These are phyloP conservation scores for Zizania palustris DNA, from an alignment of 202 grass and related monocot genomes.

Conservation along the genomic window DNA sequence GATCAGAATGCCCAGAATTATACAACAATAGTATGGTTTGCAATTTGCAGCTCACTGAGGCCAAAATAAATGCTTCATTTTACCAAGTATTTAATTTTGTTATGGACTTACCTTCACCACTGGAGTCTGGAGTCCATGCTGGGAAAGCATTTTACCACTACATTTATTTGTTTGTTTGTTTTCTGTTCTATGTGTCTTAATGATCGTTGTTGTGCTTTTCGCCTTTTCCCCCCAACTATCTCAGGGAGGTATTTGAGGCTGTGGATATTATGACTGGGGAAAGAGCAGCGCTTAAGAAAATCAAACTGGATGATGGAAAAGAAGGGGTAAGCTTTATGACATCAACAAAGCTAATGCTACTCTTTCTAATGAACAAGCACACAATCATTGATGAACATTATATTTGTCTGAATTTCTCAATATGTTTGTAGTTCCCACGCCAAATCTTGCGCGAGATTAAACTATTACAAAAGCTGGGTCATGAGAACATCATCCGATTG, in stretches of 20 bases:
- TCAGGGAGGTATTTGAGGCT: slow-evolving; percentile 61
- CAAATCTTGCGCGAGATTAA: slow-evolving; percentile 73
- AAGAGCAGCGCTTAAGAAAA: slow-evolving; percentile 75
- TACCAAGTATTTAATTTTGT: not conserved
- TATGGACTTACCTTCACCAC: not conserved
- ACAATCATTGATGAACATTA: slow-evolving; percentile 29
- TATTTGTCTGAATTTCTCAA: not conserved
- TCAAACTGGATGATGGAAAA: slow-evolving; percentile 66
- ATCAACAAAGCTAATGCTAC: slow-evolving; percentile 22
- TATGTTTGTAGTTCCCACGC: slow-evolving; percentile 58
- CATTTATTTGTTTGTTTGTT: not conserved
- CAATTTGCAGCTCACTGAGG: not conserved
- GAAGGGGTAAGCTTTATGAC: slow-evolving; percentile 62
- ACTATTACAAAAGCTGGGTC: slow-evolving; percentile 67
- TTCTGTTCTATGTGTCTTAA: slow-evolving; percentile 26
- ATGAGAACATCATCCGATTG: slow-evolving; percentile 71
- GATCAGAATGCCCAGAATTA: too few relatives aligned
- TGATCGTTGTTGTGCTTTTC: slow-evolving; percentile 15
- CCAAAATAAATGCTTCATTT: not conserved
- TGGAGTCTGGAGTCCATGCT: not conserved
- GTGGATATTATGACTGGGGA: slow-evolving; percentile 67
- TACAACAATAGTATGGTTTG: not conserved
- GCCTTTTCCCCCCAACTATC: slow-evolving; percentile 28
- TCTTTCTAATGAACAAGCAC: slow-evolving; percentile 28
- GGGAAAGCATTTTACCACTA: slow-evolving; percentile 16